Evolutionary conservation across 352 stramenopile genomes (phyloP).

Genomic region (Pythium diclinum): DNA sequence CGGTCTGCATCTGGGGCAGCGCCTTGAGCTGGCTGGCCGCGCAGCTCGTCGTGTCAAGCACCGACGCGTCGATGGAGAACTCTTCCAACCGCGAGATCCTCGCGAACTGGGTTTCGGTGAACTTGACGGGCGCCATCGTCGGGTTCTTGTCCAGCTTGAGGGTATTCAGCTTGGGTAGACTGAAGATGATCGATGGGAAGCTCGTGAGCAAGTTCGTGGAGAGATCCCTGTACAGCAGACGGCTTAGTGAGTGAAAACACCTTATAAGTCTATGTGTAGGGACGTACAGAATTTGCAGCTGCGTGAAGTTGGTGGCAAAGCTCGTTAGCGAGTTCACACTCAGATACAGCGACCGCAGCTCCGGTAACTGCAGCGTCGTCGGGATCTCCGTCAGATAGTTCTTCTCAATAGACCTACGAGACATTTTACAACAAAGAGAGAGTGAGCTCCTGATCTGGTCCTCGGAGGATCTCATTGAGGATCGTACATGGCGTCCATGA

Average conservation of each 20-base stretch:
- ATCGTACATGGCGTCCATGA: slow-evolving; percentile 13
- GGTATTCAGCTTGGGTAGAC: slow-evolving; percentile 12
- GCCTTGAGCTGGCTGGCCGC: slow-evolving; percentile 11
- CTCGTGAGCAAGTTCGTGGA: slow-evolving; percentile 17
- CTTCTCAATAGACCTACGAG: slow-evolving; percentile 10
- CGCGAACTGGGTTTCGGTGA: slow-evolving; percentile 13
- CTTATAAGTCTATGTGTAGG: neutral
- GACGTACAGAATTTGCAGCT: neutral
- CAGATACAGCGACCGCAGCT: slow-evolving; percentile 8
- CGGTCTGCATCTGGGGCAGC: neutral
- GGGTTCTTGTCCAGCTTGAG: slow-evolving; percentile 21
- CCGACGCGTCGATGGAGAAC: slow-evolving; percentile 13
- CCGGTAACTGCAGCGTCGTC: neutral
- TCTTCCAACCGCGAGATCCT: slow-evolving; percentile 6
- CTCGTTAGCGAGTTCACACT: slow-evolving; percentile 13
- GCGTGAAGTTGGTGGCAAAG: neutral
- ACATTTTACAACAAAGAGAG: no score
- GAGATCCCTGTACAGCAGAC: slow-evolving; percentile 13
- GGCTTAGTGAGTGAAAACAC: neutral
- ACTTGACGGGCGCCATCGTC: slow-evolving; percentile 9
- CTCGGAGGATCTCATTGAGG: neutral
- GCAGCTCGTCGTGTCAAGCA: slow-evolving; percentile 17
- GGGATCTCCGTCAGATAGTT: slow-evolving; percentile 10
- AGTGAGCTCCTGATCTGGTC: no score
- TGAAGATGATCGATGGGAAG: slow-evolving; percentile 16